Evolutionary conservation across 2,329 filamentous ascomycete genomes (phyloP).

Genomic region (Pochonia chlamydosporia): DNA sequence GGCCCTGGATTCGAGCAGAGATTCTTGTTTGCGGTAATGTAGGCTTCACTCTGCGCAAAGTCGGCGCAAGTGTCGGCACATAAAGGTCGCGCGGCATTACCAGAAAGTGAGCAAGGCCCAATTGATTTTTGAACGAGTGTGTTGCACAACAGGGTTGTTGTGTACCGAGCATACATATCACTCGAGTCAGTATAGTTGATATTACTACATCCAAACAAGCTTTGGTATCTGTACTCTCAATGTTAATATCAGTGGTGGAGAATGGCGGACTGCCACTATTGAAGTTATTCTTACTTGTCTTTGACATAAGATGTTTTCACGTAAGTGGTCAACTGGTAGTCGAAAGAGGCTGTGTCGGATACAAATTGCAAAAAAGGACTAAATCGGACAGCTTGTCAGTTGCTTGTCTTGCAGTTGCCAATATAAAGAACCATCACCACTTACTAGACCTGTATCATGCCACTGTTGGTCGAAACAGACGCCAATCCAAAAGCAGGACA

Average conservation of each 20-base stretch:
- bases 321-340: constrained; percentile 66
- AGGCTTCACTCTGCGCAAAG: constrained; percentile 82
- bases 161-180: constrained; percentile 87
- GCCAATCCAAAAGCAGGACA: constrained; percentile 69
- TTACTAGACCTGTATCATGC: constrained; percentile 59
- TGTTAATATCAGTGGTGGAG: neutral
- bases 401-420: neutral
- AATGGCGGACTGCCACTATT: neutral
- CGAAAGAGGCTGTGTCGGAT: constrained; percentile 70
- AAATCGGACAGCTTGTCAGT: constrained; percentile 27
- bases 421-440: constrained; percentile 21
- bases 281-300: constrained; percentile 55
- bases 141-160: constrained; percentile 88
- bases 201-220: constrained; percentile 71
- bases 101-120: constrained; percentile 58
- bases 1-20: constrained; percentile 64
- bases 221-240: constrained; percentile 60
- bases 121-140: constrained; percentile 88
- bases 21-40: constrained; percentile 66
- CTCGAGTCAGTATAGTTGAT: constrained; percentile 74
- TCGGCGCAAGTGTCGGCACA: constrained; percentile 88
- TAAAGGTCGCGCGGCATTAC: constrained; percentile 63
- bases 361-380: constrained; percentile 81
- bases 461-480: constrained; percentile 61
- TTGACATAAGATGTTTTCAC: constrained; percentile 69